Conservation (phyloP, 1,284 basidiomycete genomes). For the Sporisorium reilianum region DNA sequence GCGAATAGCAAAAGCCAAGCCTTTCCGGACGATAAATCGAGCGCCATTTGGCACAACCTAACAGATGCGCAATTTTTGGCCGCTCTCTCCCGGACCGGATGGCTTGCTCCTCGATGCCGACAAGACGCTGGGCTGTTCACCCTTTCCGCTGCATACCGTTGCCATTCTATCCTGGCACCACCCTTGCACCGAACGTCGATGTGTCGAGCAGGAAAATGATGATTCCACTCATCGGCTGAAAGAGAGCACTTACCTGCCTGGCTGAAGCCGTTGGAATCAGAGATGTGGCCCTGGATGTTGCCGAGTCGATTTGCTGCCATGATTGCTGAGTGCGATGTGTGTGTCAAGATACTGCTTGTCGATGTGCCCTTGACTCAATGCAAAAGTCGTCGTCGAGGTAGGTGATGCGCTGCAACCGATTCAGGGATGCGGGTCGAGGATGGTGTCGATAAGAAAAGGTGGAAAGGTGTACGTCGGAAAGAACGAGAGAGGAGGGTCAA, state of each 20-base stretch:
- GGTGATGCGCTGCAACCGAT: not conserved
- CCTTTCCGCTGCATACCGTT: too few relatives aligned
- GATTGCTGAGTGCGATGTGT: not conserved
- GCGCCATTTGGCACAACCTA: not conserved
- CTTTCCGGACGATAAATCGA: conserved; percentile 2
- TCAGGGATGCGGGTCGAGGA: not conserved
- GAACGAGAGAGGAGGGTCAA: not conserved
- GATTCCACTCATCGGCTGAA: not conserved
- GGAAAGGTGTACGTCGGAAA: conserved; percentile 4
- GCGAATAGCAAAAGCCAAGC: conserved; percentile 2
- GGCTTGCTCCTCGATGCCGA: too few relatives aligned
- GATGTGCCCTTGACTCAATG: not conserved
- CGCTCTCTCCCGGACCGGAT: conserved; percentile 4
- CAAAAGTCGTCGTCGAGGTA: not conserved
- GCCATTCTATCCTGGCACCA: not conserved
- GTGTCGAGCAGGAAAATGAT: not conserved
- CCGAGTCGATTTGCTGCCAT: conserved; percentile 51
- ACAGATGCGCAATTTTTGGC: not conserved
- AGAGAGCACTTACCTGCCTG: conserved; percentile 44
- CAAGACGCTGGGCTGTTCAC: too few relatives aligned
- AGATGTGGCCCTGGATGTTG: conserved; percentile 53
- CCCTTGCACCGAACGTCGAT: not conserved
- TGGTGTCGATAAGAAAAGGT: not conserved
- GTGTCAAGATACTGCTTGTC: not conserved
- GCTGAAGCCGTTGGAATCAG: conserved; percentile 36